Base-by-base conservation (phyloP, 352 stramenopile species). In the Albugo laibachii region DNA sequence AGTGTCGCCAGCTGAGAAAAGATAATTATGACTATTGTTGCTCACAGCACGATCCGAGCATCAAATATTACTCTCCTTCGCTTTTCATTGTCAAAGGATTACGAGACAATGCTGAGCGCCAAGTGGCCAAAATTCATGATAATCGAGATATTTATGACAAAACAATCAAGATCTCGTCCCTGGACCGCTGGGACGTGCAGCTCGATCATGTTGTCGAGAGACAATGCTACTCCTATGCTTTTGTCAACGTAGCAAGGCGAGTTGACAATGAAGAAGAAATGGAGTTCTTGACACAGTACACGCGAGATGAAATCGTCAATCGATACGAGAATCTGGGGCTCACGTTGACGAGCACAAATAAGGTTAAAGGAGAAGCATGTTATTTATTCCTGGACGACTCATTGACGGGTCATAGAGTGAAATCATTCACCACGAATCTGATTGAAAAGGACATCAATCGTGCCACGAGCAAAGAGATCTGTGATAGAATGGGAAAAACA, bases 151-250 rank as follows among this genome's bases (percentile, higher is more conserved):
- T 64, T 44, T 72, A 72, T 50, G 59, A 68, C 49, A 51, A 52
- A 57, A 66, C 13, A 47, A 57, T 38, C 36, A 62, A 34, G 58
- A 64, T 39, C 43, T 66, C 16, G 57, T 52, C 8, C 61, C 51
- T 31, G 24, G 24, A 31, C 13, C 41, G 56, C 1, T 54, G 53
- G 1, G 31, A 46, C 0, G 45, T 72, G 34, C 54, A 68, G 39
- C 46, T 72, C 34, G 59, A 72, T 35, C 63, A 72, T 52, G 68
- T 68, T 16, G 12, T 72, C 13, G 63, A 72, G 50, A 68, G 66
- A 40, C 63, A 72, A 52, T 72, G 63, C 44, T 66, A 66, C 20
- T 47, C 63, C 18, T 65, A 56, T 46, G 59, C 51, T 5, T 69
- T 68, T 18, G 20, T 67, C 6, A 41, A 48, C 13, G 55, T 65